A percentile compares a stretch with the other conserved stretches of the same genome.
Conservation (phyloP, 1,284 basidiomycete genomes). For the Fistulinella cinereoalba region DNA sequence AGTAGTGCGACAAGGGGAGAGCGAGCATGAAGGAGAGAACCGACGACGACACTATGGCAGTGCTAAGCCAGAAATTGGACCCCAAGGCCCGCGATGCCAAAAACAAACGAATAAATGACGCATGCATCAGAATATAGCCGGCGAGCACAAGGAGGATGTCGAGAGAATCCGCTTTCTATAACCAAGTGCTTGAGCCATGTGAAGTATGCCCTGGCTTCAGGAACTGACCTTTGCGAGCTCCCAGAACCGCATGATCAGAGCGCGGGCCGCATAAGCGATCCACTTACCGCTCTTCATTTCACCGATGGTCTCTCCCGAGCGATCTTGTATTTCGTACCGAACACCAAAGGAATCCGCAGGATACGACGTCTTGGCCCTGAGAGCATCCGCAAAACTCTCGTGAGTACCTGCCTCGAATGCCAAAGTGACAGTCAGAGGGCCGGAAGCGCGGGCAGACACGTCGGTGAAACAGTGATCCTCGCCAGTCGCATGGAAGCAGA, state of each 20-base stretch:
- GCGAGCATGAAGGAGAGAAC: slow-evolving; percentile 87
- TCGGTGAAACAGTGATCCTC: slow-evolving; percentile 43
- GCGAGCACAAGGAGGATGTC: slow-evolving; percentile 96
- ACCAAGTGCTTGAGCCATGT: slow-evolving; percentile 11
- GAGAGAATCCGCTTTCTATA: slow-evolving; percentile 87
- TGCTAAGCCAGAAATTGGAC: slow-evolving; percentile 86
- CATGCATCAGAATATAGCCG: slow-evolving; percentile 96
- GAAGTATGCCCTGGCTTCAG: too few relatives aligned
- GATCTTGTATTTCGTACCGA: slow-evolving; percentile 41
- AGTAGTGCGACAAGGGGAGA: slow-evolving; percentile 79
- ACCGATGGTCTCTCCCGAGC: slow-evolving; percentile 48
- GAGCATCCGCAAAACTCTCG: slow-evolving; percentile 48
- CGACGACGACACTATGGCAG: slow-evolving; percentile 83
- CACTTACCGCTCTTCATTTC: slow-evolving; percentile 77
- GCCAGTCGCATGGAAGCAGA: slow-evolving; percentile 35
- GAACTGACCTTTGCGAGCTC: slow-evolving; percentile 70
- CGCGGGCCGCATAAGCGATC: slow-evolving; percentile 83
- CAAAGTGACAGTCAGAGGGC: slow-evolving; percentile 54
- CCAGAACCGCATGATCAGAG: slow-evolving; percentile 82
- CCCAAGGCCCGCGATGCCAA: slow-evolving; percentile 84
- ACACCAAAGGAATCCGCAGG: slow-evolving; percentile 40
- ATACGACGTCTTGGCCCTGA: slow-evolving; percentile 39
- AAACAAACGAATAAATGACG: slow-evolving; percentile 89
- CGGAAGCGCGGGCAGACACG: slow-evolving; percentile 30
- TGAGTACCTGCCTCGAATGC: slow-evolving; percentile 52